Evolutionary conservation across 768 basidiomycete genomes (phyloP).

Genomic region (Kwoniella sp.): DNA sequence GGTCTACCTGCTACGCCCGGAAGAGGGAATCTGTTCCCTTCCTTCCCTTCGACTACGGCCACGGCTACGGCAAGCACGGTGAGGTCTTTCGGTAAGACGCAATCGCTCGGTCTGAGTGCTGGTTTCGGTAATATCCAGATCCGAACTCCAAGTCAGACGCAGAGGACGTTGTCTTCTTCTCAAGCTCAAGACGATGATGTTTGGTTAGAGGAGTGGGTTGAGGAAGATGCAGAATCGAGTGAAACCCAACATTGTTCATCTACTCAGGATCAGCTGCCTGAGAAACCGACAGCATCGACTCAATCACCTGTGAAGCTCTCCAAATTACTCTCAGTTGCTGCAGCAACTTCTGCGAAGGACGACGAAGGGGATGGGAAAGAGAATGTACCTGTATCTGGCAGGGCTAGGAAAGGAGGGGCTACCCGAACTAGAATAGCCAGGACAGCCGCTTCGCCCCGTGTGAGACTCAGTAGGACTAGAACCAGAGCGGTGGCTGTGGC

Average conservation of each 20-base stretch:
- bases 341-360: background rate
- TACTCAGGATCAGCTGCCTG: background rate
- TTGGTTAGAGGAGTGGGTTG: background rate
- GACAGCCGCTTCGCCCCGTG: background rate
- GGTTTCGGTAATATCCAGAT: background rate
- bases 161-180: background rate
- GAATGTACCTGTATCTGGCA: slow-evolving; percentile 9
- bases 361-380: slow-evolving; percentile 2
- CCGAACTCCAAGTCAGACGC: background rate
- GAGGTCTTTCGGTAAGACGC: background rate
- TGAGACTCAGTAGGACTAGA: background rate
- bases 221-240: background rate
- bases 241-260: background rate
- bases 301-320: background rate
- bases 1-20: slow-evolving; percentile 34
- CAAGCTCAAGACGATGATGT: background rate
- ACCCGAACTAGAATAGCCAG: background rate
- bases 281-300: background rate
- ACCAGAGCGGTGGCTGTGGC: slow-evolving; percentile 11
- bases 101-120: background rate
- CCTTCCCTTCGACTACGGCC: background rate
- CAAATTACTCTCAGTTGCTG: background rate
- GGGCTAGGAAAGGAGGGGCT: background rate
- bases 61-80: background rate
- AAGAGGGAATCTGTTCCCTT: slow-evolving; percentile 40